Evolutionary conservation across 2,329 filamentous ascomycete genomes (phyloP), one percentile per base, ranked within the genome.

Genomic region (Penicillium frequentans): DNA sequence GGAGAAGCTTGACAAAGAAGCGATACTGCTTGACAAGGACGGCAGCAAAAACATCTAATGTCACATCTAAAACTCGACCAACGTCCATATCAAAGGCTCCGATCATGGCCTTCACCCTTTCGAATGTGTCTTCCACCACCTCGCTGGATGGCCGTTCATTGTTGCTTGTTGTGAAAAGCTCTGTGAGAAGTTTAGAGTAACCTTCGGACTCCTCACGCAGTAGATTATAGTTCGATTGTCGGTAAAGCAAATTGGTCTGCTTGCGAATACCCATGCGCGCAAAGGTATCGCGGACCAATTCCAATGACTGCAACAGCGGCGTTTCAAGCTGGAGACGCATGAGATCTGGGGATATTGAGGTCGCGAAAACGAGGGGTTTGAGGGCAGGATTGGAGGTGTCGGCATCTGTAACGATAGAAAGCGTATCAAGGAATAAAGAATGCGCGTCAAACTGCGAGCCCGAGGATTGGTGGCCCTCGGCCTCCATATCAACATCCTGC

Each of bases 71-170:
- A 5, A 96, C 93, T 68, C 96, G 86, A 49, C 95, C 96, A 37
- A 97, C 95, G 72, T 99, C 95, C 60, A 99, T 83, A 74, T 99
- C 93, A 70, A 99, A 99, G 8, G 95, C 95, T 55, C 95, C 95
- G 63, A 99, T 96, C 67, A 99, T 84, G 16, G 90, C 93, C 75
- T 96, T 97, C 61, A 99, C 89, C 62, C 88, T 87, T 71, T 97
- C 90, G 67, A 96, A 97, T 0, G 92, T 92, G 67, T 92, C 88
- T 65, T 90, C 87, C 2, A 93, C 91, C 35, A 90, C 84, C 60
- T 91, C 89, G 52, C 85, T 85, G 2, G 86, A 86, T n/a, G 89
- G 88, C 23, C 87, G 86, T 54, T 89, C 86, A 59, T 84, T 86
- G 65, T 87, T 88, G 67, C 90, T 91, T 0, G 90, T 96, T 8